phyloP scores from a whole-genome alignment of 768 basidiomycete species.

The Termitomyces bulborhizus region DNA sequence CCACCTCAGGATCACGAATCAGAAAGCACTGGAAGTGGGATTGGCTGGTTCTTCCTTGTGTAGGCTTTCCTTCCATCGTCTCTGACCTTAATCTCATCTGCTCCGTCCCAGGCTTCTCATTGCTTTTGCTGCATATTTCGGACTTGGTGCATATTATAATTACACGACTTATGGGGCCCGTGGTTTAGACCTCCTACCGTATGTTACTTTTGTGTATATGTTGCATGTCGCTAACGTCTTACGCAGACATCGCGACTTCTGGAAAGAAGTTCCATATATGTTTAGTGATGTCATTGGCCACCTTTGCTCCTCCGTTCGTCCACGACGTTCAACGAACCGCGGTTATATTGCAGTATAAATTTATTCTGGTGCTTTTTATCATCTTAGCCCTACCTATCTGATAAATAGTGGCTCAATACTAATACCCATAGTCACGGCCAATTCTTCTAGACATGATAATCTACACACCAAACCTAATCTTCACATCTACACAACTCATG shows the following conservation, averaged over 20 bases:
- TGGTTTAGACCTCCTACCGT: constrained; percentile 83
- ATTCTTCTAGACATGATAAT: neutral
- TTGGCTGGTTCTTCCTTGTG: constrained; percentile 90
- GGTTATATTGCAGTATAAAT: constrained; percentile 71
- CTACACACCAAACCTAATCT: neutral
- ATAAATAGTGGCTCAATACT: neutral
- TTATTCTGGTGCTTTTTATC: neutral
- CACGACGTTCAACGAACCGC: constrained; percentile 54
- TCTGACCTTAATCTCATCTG: neutral
- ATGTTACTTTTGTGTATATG: constrained; percentile 23
- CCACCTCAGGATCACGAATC: constrained; percentile 21
- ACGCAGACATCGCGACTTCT: constrained; percentile 79
- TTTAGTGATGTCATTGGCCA: constrained; percentile 71
- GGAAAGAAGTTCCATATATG: constrained; percentile 87
- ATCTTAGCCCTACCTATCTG: neutral
- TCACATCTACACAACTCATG: too few species aligned
- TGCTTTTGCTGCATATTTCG: constrained; percentile 65
- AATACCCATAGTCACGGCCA: neutral
- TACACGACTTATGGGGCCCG: constrained; percentile 83
- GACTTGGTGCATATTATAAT: constrained; percentile 80
- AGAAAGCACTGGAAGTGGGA: constrained; percentile 56
- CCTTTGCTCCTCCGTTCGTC: constrained; percentile 67
- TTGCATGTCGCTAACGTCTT: constrained; percentile 8
- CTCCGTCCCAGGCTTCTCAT: constrained; percentile 45
- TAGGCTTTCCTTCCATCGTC: constrained; percentile 28